phyloP scores from a whole-genome alignment of 345 rosid species.

The Mallotus nudiflorus region DNA sequence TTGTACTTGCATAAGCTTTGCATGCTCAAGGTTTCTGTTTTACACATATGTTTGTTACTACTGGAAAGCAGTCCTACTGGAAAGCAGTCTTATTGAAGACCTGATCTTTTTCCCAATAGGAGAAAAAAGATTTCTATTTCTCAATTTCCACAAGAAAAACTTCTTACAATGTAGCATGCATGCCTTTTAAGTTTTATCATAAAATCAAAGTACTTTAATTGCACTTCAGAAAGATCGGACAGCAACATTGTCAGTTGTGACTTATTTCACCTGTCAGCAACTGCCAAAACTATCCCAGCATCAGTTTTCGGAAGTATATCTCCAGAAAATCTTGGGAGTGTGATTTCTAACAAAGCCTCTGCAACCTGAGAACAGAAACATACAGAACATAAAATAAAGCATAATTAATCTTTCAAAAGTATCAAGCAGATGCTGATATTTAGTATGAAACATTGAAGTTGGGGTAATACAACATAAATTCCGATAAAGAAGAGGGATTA shows the following conservation, averaged over 20 bases:
- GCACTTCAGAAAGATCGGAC: conserved; percentile 9
- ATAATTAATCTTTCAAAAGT: conserved; percentile 10
- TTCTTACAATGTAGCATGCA: neutral
- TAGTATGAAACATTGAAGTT: neutral
- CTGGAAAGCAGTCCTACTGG: neutral
- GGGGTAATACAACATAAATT: neutral
- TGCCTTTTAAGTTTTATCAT: neutral
- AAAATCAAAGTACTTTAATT: neutral
- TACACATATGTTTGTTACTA: neutral
- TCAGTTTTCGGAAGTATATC: conserved; percentile 83
- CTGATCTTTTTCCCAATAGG: neutral
- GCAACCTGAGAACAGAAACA: conserved; percentile 57
- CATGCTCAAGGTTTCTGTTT: neutral
- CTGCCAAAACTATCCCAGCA: conserved; percentile 80
- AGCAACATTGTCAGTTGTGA: neutral
- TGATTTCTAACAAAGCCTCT: conserved; percentile 83
- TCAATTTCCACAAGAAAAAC: neutral
- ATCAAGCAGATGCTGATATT: conserved; percentile 5
- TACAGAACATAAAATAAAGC: conserved; percentile 7
- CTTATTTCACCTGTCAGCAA: conserved; percentile 77
- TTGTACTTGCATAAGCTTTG: neutral
- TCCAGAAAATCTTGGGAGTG: conserved; percentile 89
- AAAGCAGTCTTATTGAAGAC: neutral
- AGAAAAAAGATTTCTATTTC: neutral
- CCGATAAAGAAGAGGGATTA: neutral